Percentiles rank a stretch among this genome's conserved stretches.
Conservation (phyloP, 2,329 filamentous ascomycete genomes). For the Neofusicoccum umdonicola region DNA sequence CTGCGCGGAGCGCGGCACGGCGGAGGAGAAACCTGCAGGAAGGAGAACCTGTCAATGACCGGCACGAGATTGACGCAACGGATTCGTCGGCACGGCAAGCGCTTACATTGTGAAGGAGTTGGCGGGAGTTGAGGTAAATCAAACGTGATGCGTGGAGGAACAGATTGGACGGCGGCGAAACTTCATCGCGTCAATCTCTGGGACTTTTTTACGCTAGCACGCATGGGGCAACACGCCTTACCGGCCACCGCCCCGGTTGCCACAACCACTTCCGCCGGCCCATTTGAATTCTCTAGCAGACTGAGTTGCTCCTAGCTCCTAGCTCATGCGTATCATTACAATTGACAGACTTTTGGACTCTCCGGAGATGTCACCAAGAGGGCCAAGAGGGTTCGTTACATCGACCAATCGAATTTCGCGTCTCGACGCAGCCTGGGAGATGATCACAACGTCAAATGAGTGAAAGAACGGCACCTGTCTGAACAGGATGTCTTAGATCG, state of each 20-base stretch:
- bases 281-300: no score
- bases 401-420: no score
- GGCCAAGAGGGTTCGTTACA: no score
- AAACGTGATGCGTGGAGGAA: not conserved
- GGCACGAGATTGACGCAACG: not conserved
- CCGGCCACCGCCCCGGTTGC: not conserved
- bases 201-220: not conserved
- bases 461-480: not conserved
- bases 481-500: not conserved
- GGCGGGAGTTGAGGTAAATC: not conserved
- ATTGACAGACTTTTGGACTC: no score
- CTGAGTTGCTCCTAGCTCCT: no score
- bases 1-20: slow-evolving; percentile 55
- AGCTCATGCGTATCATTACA: no score
- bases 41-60: not conserved
- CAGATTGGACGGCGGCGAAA: not conserved
- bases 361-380: no score
- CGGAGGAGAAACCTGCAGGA: slow-evolving; percentile 56
- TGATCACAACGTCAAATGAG: no score
- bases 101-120: not conserved
- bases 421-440: no score
- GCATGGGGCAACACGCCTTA: not conserved
- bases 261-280: not conserved
- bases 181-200: not conserved
- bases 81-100: not conserved